Evolutionary conservation across 2,329 filamentous ascomycete species (phyloP), one percentile per base, ranked within the genome.

Genomic region (Microdochium bolleyi): DNA sequence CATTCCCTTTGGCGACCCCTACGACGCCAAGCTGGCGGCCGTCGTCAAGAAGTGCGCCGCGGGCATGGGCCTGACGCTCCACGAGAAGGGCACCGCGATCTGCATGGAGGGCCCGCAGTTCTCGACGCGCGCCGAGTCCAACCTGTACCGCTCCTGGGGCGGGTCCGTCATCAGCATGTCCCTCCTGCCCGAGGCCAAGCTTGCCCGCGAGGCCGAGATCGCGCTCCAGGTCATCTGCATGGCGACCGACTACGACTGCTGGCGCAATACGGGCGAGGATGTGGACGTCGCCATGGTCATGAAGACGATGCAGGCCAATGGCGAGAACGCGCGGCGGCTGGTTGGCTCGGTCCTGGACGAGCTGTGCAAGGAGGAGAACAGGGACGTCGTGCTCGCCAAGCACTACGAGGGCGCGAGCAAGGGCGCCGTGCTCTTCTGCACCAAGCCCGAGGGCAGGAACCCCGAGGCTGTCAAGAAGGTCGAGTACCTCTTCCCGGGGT

Each of bases 21-120:
- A 99, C 66, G 94, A 97, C 69, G 78, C 79, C 60, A 77, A 79
- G 52, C 76, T 97, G 50, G 88, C 87, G 25, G 78, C 84, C 64
- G 78, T 96, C 11, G 87, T 97, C 56, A 80, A 85, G 65, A 77
- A 78, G 53, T 96, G 91, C 68, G 92, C 91, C 11, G 73, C 78
- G 56, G 74, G 78, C 54, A 79, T 96, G 68, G 82, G 89, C 51
- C 88, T 96, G 19, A 81, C 81, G 16, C 73, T 97, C 61, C 94
- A 99, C 70, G 85, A 89, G 61, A 84, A 82, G 60, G 94, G 92
- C 48, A 89, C 87, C 2, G 73, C 97, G 55, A 79, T 99, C 62
- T 96, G 92, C 75, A 99, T 99, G 88, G 94, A 99, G 80, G 94
- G 94, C n/a, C 94, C 94, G 21, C 91, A 96, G 64, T 99, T 99